A percentile compares a stretch with the other conserved stretches of the same genome.
Conservation (phyloP, 306 rosid species). For the Gastrolobium bilobum region DNA sequence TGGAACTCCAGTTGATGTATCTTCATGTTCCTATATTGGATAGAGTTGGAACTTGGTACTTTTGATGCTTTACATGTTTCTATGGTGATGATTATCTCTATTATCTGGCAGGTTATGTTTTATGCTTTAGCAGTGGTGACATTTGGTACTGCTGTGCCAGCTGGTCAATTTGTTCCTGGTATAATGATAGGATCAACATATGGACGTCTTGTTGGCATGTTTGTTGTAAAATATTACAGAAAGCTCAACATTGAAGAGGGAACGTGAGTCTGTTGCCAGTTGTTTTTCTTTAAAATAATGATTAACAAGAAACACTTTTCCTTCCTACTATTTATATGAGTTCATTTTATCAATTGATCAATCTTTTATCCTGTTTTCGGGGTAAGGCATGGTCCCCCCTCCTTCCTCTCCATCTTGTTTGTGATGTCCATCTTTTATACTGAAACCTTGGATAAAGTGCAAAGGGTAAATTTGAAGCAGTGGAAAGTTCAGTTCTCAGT, state of each 20-base stretch:
- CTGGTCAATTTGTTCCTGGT: conserved; percentile 99
- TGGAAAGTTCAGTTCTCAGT: background rate
- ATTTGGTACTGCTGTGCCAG: conserved; percentile 96
- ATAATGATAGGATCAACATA: conserved; percentile 97
- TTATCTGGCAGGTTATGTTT: conserved; percentile 86
- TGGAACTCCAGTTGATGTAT: conserved; percentile 41
- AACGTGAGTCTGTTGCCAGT: conserved; percentile 71
- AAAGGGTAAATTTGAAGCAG: conserved; percentile 23
- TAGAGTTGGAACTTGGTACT: conserved; percentile 25
- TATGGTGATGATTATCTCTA: conserved; percentile 43
- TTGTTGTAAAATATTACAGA: conserved; percentile 86
- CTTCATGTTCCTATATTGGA: conserved; percentile 35
- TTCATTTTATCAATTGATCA: conserved; percentile 37
- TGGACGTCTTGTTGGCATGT: conserved; percentile 97
- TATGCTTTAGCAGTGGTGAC: conserved; percentile 92
- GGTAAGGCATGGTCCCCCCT: conserved; percentile 21
- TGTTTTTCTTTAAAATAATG: conserved; percentile 39
- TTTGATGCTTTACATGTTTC: conserved; percentile 27
- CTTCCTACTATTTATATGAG: conserved; percentile 12
- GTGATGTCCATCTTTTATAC: conserved; percentile 20
- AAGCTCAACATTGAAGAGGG: conserved; percentile 98
- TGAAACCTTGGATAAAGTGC: conserved; percentile 25
- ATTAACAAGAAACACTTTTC: conserved; percentile 24
- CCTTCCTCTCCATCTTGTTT: background rate
- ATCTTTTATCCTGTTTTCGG: conserved; percentile 23